phyloP scores from a whole-genome alignment of 495 filamentous ascomycete species.

The Hypoxylon perforatum region DNA sequence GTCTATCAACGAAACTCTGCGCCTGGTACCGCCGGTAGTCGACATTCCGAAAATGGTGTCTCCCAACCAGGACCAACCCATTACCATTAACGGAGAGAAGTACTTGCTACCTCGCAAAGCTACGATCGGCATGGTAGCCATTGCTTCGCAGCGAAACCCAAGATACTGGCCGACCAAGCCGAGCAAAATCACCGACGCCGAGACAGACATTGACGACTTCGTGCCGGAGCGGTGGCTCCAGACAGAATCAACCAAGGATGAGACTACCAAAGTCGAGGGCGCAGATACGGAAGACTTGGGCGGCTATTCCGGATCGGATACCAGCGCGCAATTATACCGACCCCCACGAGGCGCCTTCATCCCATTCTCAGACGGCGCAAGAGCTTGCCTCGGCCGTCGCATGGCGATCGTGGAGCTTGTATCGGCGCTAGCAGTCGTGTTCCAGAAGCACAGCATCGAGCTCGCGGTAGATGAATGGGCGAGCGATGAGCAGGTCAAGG shows the following conservation, averaged over 20 bases:
- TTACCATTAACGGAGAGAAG: conserved; percentile 62
- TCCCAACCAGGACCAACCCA: conserved; percentile 56
- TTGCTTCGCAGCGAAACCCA: conserved; percentile 68
- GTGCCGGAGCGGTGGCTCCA: conserved; percentile 61
- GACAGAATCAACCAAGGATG: conserved; percentile 14
- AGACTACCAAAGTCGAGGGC: conserved; percentile 34
- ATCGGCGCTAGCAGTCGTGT: conserved; percentile 73
- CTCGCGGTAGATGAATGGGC: conserved; percentile 71
- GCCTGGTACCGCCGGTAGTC: conserved; percentile 69
- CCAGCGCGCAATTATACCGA: conserved; percentile 63
- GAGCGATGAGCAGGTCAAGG: conserved; percentile 67
- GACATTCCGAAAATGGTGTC: conserved; percentile 69
- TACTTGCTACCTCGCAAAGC: conserved; percentile 61
- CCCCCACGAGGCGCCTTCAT: conserved; percentile 73
- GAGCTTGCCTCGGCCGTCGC: conserved; percentile 74
- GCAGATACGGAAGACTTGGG: conserved; percentile 65
- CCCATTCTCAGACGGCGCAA: conserved; percentile 77
- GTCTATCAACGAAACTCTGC: conserved; percentile 74
- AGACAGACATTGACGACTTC: conserved; percentile 58
- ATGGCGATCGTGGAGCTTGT: conserved; percentile 83
- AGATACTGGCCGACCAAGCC: conserved; percentile 68
- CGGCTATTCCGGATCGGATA: conserved; percentile 65
- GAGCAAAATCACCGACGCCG: conserved; percentile 47
- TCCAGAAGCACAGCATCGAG: conserved; percentile 72
- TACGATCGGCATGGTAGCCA: conserved; percentile 58